These are phyloP conservation scores for Epichloe amarillans DNA, from an alignment of 2,329 filamentous ascomycete species.

Conservation along the genomic window DNA sequence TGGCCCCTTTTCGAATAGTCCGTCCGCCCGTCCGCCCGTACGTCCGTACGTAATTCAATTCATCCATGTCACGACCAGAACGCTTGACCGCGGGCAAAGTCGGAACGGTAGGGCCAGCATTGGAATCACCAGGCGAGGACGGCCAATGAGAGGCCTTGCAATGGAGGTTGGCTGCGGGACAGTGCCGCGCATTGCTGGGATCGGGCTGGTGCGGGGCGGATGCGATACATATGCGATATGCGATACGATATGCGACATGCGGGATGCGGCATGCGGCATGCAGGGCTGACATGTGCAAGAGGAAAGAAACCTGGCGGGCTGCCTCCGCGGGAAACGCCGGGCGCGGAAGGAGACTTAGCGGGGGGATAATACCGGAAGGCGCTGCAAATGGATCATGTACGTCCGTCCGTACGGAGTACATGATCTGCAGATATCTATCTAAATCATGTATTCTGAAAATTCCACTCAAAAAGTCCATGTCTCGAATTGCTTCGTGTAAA, in stretches of 20 bases:
- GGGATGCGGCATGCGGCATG: too few relatives aligned
- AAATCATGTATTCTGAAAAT: too few relatives aligned
- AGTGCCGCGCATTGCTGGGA: constrained; percentile 8
- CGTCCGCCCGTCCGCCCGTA: too few relatives aligned
- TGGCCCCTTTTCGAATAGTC: too few relatives aligned
- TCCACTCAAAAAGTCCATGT: too few relatives aligned
- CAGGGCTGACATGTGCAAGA: too few relatives aligned
- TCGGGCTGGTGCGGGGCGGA: constrained; percentile 2
- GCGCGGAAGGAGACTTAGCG: not conserved
- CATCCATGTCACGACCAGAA: not conserved
- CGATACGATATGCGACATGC: not conserved
- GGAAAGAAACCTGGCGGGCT: not conserved
- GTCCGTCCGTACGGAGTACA: too few relatives aligned
- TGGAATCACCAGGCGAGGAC: not conserved
- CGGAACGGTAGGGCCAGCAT: constrained; percentile 6
- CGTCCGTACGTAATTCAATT: not conserved
- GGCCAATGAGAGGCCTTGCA: not conserved
- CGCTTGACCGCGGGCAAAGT: constrained; percentile 7
- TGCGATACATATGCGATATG: not conserved
- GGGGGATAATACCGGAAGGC: not conserved
- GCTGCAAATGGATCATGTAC: too few relatives aligned
- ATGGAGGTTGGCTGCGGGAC: not conserved
- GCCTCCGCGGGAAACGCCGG: not conserved
- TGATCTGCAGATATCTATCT: too few relatives aligned
- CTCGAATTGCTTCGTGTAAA: too few relatives aligned